phyloP scores from a whole-genome alignment of 805 yeast species.

The Huiozyma naganishii region DNA sequence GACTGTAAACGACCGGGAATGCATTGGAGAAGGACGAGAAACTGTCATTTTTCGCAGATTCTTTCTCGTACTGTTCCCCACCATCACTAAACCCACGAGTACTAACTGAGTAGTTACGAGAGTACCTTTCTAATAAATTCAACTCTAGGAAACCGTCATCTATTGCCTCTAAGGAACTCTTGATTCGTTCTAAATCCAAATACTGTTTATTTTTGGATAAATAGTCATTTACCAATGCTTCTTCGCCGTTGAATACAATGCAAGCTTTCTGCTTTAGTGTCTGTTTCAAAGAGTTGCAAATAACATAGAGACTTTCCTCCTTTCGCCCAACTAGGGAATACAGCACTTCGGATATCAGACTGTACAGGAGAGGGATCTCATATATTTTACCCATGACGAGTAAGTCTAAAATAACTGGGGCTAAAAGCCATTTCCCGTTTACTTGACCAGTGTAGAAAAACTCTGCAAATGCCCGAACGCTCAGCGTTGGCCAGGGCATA shows the following conservation, averaged over 20 bases:
- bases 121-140: constrained; percentile 38
- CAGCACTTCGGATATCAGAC: constrained; percentile 54
- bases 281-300: constrained; percentile 17
- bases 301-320: constrained; percentile 36
- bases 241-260: constrained; percentile 17
- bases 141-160: constrained; percentile 47
- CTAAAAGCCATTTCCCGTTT: constrained; percentile 58
- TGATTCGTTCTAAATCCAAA: constrained; percentile 36
- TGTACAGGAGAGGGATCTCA: constrained; percentile 60
- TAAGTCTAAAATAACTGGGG: constrained; percentile 58
- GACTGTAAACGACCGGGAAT: constrained; percentile 16
- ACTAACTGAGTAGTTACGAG: constrained; percentile 21
- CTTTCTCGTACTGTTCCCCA: background rate
- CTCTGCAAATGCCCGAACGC: constrained; percentile 59
- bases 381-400: constrained; percentile 52
- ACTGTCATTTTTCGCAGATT: constrained; percentile 1
- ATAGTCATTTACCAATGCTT: constrained; percentile 12
- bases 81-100: constrained; percentile 16
- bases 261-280: constrained; percentile 17
- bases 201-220: constrained; percentile 21
- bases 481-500: constrained; percentile 52
- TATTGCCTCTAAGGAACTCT: constrained; percentile 43
- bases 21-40: background rate
- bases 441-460: constrained; percentile 71
- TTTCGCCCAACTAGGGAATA: constrained; percentile 61